A percentile compares a stretch with the other conserved stretches of the same genome.
Conservation (phyloP, 371 early-diverging fungal genomes). For the Apophysomyces trapeziformis region DNA sequence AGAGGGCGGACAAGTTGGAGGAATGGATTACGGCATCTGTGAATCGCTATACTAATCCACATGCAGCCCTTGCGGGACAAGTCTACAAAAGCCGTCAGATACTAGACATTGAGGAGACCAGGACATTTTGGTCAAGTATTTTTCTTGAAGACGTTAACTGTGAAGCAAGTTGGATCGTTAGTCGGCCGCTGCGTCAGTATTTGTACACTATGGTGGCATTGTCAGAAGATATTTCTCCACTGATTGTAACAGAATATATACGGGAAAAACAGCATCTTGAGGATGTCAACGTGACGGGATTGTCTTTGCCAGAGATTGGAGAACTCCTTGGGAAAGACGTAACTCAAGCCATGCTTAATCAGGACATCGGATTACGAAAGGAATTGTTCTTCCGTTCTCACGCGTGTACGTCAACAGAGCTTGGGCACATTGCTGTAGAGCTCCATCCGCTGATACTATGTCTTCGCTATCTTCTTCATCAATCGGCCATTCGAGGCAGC, state of each 20-base stretch:
- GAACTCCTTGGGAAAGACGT: not conserved
- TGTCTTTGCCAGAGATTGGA: not conserved
- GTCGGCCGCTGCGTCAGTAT: constrained; percentile 49
- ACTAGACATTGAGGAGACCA: constrained; percentile 46
- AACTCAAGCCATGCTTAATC: not conserved
- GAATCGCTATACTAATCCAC: constrained; percentile 24
- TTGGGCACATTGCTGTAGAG: not conserved
- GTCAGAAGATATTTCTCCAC: not conserved
- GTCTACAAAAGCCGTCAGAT: constrained; percentile 38
- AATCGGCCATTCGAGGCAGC: constrained; percentile 14
- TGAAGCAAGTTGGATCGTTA: constrained; percentile 52
- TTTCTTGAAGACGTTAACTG: constrained; percentile 59
- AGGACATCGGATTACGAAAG: not conserved
- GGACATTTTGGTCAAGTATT: constrained; percentile 57
- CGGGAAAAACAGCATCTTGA: constrained; percentile 43
- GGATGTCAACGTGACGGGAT: constrained; percentile 8
- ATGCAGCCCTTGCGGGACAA: not conserved
- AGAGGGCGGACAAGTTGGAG: constrained; percentile 27
- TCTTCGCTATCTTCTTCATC: constrained; percentile 37
- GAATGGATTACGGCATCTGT: constrained; percentile 30
- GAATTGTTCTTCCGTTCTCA: constrained; percentile 13
- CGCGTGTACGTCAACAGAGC: not conserved
- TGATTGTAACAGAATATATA: constrained; percentile 31
- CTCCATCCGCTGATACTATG: constrained; percentile 34
- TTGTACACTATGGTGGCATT: constrained; percentile 40